Percentiles rank a stretch among this genome's conserved stretches.
Conservation (phyloP, 805 yeast species). For the Alloascoidea hylecoeti region DNA sequence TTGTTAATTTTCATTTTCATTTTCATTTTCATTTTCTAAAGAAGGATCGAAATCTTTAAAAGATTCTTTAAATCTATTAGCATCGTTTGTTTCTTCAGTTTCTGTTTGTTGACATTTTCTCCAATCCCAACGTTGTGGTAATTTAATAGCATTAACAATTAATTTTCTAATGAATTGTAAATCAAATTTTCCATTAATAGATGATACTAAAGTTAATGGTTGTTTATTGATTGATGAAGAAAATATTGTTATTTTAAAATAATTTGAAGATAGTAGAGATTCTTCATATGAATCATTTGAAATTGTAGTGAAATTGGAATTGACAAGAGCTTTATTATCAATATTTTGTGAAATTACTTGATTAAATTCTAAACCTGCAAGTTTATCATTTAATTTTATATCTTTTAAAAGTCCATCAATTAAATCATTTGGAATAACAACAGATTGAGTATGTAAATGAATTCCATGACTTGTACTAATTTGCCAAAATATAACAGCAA, state of each 20-base stretch:
- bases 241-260: slow-evolving; percentile 8
- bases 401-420: slow-evolving; percentile 27
- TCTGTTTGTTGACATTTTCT: slow-evolving; percentile 55
- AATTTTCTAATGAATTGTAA: slow-evolving; percentile 78
- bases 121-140: slow-evolving; percentile 60
- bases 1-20: too few relatives aligned
- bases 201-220: slow-evolving; percentile 8
- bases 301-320: slow-evolving; percentile 7
- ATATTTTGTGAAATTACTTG: slow-evolving; percentile 5
- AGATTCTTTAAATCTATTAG: slow-evolving; percentile 42
- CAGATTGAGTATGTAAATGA: slow-evolving; percentile 65
- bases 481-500: slow-evolving; percentile 52
- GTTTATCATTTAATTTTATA: slow-evolving; percentile 5
- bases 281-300: slow-evolving; percentile 11
- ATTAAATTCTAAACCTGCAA: slow-evolving; percentile 7
- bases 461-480: slow-evolving; percentile 49
- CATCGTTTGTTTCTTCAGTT: slow-evolving; percentile 49
- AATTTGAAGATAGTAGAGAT: slow-evolving; percentile 11
- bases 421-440: slow-evolving; percentile 45
- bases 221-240: slow-evolving; percentile 7
- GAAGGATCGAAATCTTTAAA: slow-evolving; percentile 34
- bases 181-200: slow-evolving; percentile 33
- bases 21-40: too few relatives aligned
- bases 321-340: slow-evolving; percentile 2
- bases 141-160: slow-evolving; percentile 44